These are phyloP conservation scores for Entomophthora muscae DNA, from an alignment of 371 early-diverging fungal species.

Conservation along the genomic window DNA sequence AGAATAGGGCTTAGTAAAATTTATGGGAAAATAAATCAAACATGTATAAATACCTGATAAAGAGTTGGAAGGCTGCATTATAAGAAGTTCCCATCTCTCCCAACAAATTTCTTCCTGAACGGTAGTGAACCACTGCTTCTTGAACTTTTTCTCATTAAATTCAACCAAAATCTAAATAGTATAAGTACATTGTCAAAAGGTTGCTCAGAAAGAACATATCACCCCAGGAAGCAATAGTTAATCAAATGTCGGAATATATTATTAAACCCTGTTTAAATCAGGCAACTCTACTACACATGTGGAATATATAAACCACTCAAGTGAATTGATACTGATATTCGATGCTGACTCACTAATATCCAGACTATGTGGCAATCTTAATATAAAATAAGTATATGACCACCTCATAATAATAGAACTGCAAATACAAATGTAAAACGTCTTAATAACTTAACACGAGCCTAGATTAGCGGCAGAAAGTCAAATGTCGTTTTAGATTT, in stretches of 20 bases:
- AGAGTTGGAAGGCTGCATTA: background rate
- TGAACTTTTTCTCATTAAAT: conserved; percentile 1
- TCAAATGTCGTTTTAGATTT: too few species aligned
- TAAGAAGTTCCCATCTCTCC: background rate
- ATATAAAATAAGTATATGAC: background rate
- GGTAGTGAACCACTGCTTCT: background rate
- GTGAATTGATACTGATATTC: background rate
- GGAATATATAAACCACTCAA: too few species aligned
- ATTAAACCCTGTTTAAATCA: too few species aligned
- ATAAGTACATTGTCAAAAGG: background rate
- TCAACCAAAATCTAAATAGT: background rate
- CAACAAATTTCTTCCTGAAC: background rate
- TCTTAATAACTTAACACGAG: too few species aligned
- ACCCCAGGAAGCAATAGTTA: background rate
- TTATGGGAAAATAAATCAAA: background rate
- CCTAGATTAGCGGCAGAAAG: too few species aligned
- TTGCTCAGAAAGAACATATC: background rate
- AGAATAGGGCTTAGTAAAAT: too few species aligned
- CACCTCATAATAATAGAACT: background rate
- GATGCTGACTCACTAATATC: background rate
- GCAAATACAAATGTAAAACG: background rate
- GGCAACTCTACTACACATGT: too few species aligned
- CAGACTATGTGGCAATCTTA: background rate
- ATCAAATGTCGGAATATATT: background rate
- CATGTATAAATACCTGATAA: background rate